Conservation (phyloP, 2,329 filamentous ascomycete genomes). For the Penicillium sumatraense region DNA sequence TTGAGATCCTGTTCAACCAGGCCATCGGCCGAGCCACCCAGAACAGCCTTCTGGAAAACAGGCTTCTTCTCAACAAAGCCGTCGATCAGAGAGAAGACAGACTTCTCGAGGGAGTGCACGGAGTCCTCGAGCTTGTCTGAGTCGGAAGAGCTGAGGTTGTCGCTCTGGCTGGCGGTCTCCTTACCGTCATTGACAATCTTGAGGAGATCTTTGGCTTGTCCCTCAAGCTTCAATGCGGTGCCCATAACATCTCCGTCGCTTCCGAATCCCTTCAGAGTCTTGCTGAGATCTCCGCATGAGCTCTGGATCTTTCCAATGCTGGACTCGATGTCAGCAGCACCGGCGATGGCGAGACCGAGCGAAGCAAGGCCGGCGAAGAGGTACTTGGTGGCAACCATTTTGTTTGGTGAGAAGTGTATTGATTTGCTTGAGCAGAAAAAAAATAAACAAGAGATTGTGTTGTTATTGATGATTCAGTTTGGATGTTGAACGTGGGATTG, state of each 20-base stretch:
- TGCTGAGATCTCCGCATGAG: neutral
- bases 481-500: neutral
- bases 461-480: neutral
- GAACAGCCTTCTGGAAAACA: conserved; percentile 8
- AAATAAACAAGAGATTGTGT: neutral
- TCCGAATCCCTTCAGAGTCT: conserved; percentile 2
- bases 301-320: neutral
- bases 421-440: neutral
- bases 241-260: neutral
- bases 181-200: conserved; percentile 3
- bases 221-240: conserved; percentile 6
- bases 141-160: neutral
- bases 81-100: conserved; percentile 2
- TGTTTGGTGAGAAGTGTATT: neutral
- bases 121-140: neutral
- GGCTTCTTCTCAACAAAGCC: conserved; percentile 3
- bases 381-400: neutral
- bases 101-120: neutral
- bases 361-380: neutral
- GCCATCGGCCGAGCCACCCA: conserved; percentile 5
- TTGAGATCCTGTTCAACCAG: conserved; percentile 6
- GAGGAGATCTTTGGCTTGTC: conserved; percentile 3
- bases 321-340: neutral
- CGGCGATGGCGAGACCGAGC: neutral
- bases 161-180: neutral